Conservation (phyloP, 345 rosid genomes). For the Abelmoschus esculentus region DNA sequence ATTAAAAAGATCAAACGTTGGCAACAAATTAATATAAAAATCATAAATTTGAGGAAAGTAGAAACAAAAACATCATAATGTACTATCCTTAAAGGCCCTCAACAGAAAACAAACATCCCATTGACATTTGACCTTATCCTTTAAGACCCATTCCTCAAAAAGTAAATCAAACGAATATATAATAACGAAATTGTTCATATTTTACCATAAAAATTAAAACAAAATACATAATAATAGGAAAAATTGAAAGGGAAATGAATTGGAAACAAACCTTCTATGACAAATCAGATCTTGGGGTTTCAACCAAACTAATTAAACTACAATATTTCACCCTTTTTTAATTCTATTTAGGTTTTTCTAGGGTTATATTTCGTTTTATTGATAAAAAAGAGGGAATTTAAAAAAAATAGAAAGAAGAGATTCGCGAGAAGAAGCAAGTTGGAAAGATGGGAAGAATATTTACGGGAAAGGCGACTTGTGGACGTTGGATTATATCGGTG, state of each 20-base stretch:
- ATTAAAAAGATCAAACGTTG: neutral
- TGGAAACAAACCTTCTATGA: neutral
- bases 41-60: neutral
- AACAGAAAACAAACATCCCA: neutral
- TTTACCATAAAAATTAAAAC: neutral
- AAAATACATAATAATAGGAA: neutral
- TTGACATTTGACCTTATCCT: neutral
- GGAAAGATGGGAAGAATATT: neutral
- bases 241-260: neutral
- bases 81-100: neutral
- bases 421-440: neutral
- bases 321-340: neutral
- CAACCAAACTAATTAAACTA: neutral
- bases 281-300: constrained; percentile 2
- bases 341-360: neutral
- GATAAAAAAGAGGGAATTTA: neutral
- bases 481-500: neutral
- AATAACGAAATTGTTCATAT: neutral
- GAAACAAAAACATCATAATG: neutral
- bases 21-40: neutral
- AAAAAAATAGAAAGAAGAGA: neutral
- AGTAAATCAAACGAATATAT: neutral
- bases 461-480: neutral
- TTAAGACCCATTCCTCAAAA: neutral
- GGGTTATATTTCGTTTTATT: neutral